phyloP scores from a whole-genome alignment of 345 rosid genomes.

The Melaleuca quinquenervia region DNA sequence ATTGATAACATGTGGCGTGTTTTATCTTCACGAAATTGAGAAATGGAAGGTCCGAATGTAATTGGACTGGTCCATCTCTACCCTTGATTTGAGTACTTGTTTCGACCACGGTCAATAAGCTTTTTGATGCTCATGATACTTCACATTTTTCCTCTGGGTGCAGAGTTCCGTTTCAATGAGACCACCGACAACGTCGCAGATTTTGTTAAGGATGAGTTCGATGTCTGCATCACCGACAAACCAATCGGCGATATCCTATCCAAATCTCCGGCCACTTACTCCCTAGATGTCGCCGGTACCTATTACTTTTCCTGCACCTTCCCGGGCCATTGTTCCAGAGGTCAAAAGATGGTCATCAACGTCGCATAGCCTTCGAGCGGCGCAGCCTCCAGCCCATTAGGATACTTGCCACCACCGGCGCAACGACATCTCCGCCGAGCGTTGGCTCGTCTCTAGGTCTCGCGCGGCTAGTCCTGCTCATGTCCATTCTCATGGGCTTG shows the following conservation, averaged over 20 bases:
- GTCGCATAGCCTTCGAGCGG: background rate
- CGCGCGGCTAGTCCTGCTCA: background rate
- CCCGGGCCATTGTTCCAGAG: slow-evolving; percentile 21
- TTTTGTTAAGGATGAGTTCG: slow-evolving; percentile 21
- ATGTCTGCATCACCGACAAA: slow-evolving; percentile 16
- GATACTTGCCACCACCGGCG: background rate
- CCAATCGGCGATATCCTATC: background rate
- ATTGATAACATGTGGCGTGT: no score
- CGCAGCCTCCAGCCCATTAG: background rate
- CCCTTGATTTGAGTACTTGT: background rate
- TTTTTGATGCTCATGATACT: background rate
- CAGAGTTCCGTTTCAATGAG: slow-evolving; percentile 25
- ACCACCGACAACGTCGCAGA: slow-evolving; percentile 23
- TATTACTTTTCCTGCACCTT: slow-evolving; percentile 21
- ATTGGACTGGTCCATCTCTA: background rate
- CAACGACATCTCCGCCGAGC: background rate
- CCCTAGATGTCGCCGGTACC: slow-evolving; percentile 26
- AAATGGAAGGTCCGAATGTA: background rate
- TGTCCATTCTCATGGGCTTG: background rate
- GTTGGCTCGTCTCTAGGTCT: background rate
- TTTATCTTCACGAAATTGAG: background rate
- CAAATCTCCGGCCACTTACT: slow-evolving; percentile 16
- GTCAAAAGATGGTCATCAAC: slow-evolving; percentile 18
- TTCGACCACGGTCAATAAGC: background rate
- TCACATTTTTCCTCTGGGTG: background rate